Evolutionary conservation across 1,284 basidiomycete genomes (phyloP), one percentile per base, ranked within the genome.

Genomic region (Papiliotrema flavescens): DNA sequence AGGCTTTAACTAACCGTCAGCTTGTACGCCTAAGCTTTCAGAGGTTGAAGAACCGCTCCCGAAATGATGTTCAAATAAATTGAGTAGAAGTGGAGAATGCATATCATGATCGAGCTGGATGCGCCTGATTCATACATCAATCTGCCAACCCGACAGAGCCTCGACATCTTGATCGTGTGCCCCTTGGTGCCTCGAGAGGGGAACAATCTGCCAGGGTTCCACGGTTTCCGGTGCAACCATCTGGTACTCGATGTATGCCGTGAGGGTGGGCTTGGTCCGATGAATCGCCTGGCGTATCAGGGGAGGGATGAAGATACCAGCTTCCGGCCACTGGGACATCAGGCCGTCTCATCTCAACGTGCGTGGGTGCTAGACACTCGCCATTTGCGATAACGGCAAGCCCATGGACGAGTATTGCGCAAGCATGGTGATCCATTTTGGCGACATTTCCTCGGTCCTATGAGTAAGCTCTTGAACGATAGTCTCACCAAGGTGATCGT

Each of bases 391-490:
- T 2, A 60, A 53, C 1, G 66, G 67, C 6, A 71, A 42, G 1
- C 32, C 28, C 6, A 32, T 5, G 28, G 11, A 32, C 28, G 11
- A 32, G 28, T 32, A 5, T 5, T 32, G 6, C 5, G 11, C 5
- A 11, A 5, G 28, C 11, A 62, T 24, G 42, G 45, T 22, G 54
- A 67, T 62, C 69, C 70, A 68, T 48, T 54, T 19, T 7, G 73
- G 62, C 2, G 32, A 20, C 70, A 72, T 72, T 53, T 72, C 70
- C 9, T 70, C 68, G 1, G 65, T 65, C 26, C 69, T 70, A 41
- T 6, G 9, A 6, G 20, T 26, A 53, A 44, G 34, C 26, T 41
- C 11, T 17, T 15, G 22, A 11, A 22, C 32, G 14, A 32, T 5
- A 5, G 28, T 5, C 28, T 32, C 28, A 11, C 13, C 9, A 32